A percentile compares a stretch with the other conserved stretches of the same genome.
phyloP scores from a whole-genome alignment of 345 rosid genomes.

The Pistacia integerrima region DNA sequence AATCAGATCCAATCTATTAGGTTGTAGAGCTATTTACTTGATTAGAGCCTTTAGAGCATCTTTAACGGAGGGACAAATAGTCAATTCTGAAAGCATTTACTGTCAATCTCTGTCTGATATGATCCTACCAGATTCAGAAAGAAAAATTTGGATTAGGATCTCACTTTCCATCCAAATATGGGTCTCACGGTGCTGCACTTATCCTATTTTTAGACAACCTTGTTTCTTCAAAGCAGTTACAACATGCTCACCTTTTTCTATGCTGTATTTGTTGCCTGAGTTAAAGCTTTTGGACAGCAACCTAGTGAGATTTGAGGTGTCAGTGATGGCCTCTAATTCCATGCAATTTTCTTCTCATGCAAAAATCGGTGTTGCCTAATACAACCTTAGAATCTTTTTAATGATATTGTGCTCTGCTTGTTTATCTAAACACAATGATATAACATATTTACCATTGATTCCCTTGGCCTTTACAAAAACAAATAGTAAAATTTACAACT shows the following conservation, averaged over 20 bases:
- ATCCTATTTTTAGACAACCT: background rate
- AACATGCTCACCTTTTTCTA: background rate
- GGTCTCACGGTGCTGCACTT: background rate
- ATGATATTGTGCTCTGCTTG: background rate
- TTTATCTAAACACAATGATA: background rate
- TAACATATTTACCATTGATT: background rate
- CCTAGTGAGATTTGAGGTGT: conserved; percentile 6
- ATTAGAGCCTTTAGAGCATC: background rate
- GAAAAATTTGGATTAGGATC: no score
- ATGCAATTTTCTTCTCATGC: background rate
- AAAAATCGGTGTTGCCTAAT: background rate
- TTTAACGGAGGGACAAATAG: no score
- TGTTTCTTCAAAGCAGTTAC: background rate
- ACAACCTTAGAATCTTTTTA: background rate
- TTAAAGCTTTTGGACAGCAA: background rate
- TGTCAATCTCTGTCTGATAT: background rate
- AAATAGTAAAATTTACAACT: background rate
- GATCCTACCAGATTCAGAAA: background rate
- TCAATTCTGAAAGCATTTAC: no score
- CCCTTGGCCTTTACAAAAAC: background rate
- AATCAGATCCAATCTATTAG: background rate
- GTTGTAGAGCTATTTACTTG: background rate
- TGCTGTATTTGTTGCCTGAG: background rate
- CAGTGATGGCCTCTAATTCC: background rate
- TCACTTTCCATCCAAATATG: no score